phyloP scores from a whole-genome alignment of 257 asterid species.

The Nicotiana attenuata region DNA sequence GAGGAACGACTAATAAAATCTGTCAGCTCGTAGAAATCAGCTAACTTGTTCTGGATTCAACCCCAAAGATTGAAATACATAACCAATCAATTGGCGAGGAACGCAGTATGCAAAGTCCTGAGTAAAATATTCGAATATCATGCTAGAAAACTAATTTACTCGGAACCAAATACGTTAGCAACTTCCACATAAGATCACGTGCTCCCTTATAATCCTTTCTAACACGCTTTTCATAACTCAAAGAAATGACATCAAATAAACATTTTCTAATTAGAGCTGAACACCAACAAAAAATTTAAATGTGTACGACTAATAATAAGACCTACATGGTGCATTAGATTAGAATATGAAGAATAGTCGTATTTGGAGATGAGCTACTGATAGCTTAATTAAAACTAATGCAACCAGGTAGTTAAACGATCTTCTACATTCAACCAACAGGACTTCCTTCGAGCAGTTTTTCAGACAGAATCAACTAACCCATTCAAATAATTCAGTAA shows the following conservation, averaged over 20 bases:
- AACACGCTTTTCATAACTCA: not conserved
- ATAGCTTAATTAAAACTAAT: conserved; percentile 8
- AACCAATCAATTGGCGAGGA: too few relatives aligned
- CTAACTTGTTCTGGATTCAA: too few relatives aligned
- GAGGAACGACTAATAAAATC: too few relatives aligned
- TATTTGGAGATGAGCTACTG: not conserved
- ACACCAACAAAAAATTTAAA: too few relatives aligned
- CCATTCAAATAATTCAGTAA: conserved; percentile 83
- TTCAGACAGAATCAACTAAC: conserved; percentile 90
- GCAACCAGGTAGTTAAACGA: conserved; percentile 81
- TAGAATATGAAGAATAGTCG: not conserved
- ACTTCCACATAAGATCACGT: not conserved
- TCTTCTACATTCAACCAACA: conserved; percentile 99
- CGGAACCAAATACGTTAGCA: too few relatives aligned
- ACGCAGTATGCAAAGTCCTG: too few relatives aligned
- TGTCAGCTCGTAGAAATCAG: too few relatives aligned
- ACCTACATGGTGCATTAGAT: not conserved
- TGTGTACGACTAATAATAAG: not conserved
- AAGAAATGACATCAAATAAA: not conserved
- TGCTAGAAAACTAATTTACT: too few relatives aligned
- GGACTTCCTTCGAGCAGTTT: conserved; percentile 79
- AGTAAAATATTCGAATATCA: too few relatives aligned
- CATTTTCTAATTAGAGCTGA: not conserved
- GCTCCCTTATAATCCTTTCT: not conserved
- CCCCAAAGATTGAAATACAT: too few relatives aligned